Base-by-base conservation (phyloP, 331 rosid genomes). In the Acacia pycnantha region DNA sequence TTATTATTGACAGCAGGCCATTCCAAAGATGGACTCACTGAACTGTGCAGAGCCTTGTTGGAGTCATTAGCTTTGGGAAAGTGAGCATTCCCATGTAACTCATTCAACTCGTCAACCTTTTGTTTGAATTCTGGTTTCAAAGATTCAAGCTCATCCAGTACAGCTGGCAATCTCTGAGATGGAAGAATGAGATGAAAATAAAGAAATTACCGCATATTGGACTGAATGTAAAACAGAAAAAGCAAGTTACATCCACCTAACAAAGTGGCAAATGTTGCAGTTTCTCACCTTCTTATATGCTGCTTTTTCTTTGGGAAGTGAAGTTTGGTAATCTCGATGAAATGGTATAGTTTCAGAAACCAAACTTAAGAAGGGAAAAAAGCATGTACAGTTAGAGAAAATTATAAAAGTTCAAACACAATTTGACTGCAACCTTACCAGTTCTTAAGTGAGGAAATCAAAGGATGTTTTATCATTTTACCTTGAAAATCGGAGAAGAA, bases 401-500 rank as follows among this genome's bases (percentile, higher is more conserved):
- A 70, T 58, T 44, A 19, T 43, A 29, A 62, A 77, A 77, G 16
- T 31, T 19, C 22, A 10, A 50, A 53, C n/a, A 59, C 79, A 29
- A 54, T 71, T 65, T 47, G 76, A 76, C 56, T 8, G 65, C 58
- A 46, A 82, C 21, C 21, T 46, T 61, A 68, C 14, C 27, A 33
- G 70, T 53, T 80, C 21, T 70, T 11, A 27, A 59, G 50, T 82
- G 77, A 29, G 76, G 68, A 69, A 86, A 73, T 51, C 70, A 29
- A 48, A 8, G 27, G 4, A 83, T 46, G 14, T 56, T 54, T 70
- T 59, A 44, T 16, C 6, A 26, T 14, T 81, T 72, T 90, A 96
- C 99, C 99, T 96, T 70, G 93, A 87, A 86, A 88, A 94, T 92
- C 99, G 91, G 61, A 96, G 84, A 79, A 96, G 99, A 73, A 94